phyloP scores from a whole-genome alignment of 169 alveolate genomes.

The Cystoisospora suis region DNA sequence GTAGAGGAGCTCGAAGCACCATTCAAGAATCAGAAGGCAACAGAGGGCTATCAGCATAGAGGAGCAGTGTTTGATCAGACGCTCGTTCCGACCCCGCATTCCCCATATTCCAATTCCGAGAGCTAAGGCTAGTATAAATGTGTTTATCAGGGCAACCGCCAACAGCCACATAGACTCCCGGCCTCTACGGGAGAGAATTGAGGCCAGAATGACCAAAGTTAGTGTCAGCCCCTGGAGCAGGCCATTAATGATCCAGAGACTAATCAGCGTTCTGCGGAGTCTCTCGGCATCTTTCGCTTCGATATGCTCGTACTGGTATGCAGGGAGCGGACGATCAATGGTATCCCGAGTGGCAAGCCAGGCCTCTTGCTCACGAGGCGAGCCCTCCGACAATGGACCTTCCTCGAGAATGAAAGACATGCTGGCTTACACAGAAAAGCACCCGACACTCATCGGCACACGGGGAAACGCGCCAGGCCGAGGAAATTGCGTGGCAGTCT shows the following conservation, averaged over 20 bases:
- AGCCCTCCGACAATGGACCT: background rate
- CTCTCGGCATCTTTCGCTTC: background rate
- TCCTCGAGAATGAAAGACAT: slow-evolving; percentile 8
- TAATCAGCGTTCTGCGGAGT: background rate
- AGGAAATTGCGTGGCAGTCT: too few relatives aligned
- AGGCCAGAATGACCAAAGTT: background rate
- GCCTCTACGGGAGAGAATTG: background rate
- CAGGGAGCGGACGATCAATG: background rate
- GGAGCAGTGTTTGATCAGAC: background rate
- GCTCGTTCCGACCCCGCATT: background rate
- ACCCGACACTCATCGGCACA: too few relatives aligned
- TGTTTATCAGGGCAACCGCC: background rate
- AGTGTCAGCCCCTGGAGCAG: background rate
- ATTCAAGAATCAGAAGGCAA: background rate
- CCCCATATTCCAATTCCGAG: background rate
- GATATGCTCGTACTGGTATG: background rate
- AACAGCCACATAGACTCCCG: background rate
- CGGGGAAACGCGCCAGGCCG: too few relatives aligned
- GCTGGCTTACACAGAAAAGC: too few relatives aligned
- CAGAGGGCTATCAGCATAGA: slow-evolving; percentile 1
- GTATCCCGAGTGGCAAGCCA: background rate
- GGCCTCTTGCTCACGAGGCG: background rate
- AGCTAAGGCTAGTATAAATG: background rate
- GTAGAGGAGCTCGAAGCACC: background rate
- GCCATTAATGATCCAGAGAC: background rate